Evolutionary conservation across 352 stramenopile genomes (phyloP), one percentile per base, ranked within the genome.

Genomic region (Pythium vanterpoolii): DNA sequence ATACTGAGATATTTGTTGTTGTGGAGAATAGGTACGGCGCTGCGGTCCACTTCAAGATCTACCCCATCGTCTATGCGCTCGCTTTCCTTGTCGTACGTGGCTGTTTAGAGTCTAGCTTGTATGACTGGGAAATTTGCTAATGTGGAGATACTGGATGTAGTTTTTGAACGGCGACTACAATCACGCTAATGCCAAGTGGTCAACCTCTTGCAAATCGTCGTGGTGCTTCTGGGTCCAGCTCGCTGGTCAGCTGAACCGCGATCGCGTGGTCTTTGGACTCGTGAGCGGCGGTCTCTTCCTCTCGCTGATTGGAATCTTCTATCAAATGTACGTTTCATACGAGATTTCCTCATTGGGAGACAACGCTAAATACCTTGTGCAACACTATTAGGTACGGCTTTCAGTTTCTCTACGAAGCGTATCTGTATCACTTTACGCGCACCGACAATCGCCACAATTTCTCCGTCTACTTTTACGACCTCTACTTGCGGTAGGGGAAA

Each of bases 391-490:
- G 54, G 26, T 95, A 95, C 52, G 98, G 97, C 4, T 89, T 86
- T 52, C 73, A 90, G 60, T 99, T 98, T 62, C 63, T 99, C 21
- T 87, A 98, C 56, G 90, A 99, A 68, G 90, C 96, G 28, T 91
- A 99, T 42, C 63, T 99, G n/a, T 99, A 99, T 69, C 98, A 99
- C 64, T 96, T 99, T 61, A 93, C 85, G 24, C 90, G 98, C 31
- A 95, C 96, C 1, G 98, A 99, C 83, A 98, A 99, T 74, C 93
- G 97, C 24, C 98, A 99, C 79, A 99, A 99, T 72, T 99, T 99
- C 69, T 99, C 96, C 5, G 91, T 98, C 36, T 99, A 99, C 76
- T 99, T 98, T 76, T 99, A 99, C 74, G 92, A 95, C 69, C 97
- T 99, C n/a, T 99, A 99, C 73, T 79, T 99, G 23, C 66, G 79